phyloP scores from a whole-genome alignment of 805 yeast genomes.

The Maudiozyma serrabonitensis region DNA sequence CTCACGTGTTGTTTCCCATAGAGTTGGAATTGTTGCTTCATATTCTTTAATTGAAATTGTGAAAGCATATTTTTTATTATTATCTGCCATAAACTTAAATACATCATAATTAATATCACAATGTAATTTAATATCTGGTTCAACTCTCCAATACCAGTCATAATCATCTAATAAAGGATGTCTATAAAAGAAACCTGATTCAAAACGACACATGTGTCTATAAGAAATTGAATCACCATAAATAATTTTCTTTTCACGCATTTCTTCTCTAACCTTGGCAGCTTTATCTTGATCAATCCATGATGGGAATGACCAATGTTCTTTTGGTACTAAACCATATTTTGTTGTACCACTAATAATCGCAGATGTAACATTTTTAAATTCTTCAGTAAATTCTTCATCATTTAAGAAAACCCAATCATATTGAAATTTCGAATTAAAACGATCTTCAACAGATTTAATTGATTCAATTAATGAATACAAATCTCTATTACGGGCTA shows the following conservation, averaged over 20 bases:
- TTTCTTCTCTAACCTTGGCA: conserved; percentile 43
- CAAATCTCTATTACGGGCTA: conserved; percentile 71
- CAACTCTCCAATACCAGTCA: conserved; percentile 93
- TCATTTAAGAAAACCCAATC: conserved; percentile 96
- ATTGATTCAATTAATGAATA: conserved; percentile 54
- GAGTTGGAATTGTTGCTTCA: conserved; percentile 57
- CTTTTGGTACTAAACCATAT: conserved; percentile 72
- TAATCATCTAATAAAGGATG: conserved; percentile 67
- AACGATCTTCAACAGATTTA: conserved; percentile 77
- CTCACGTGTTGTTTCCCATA: conserved; percentile 62
- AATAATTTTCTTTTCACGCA: conserved; percentile 43
- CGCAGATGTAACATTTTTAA: conserved; percentile 55
- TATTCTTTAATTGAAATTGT: conserved; percentile 74
- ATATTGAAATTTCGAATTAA: conserved; percentile 69
- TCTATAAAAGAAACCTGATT: conserved; percentile 81
- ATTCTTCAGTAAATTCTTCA: conserved; percentile 73
- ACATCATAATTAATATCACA: conserved; percentile 79
- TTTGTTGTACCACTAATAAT: conserved; percentile 68
- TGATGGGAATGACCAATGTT: conserved; percentile 81
- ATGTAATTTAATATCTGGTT: conserved; percentile 70
- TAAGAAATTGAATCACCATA: conserved; percentile 61
- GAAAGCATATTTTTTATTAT: conserved; percentile 64
- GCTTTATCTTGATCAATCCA: conserved; percentile 70
- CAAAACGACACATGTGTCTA: conserved; percentile 89
- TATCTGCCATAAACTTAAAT: conserved; percentile 74